These are phyloP conservation scores for Hemileccinum impolitum DNA, from an alignment of 768 basidiomycete genomes.

Conservation along the genomic window DNA sequence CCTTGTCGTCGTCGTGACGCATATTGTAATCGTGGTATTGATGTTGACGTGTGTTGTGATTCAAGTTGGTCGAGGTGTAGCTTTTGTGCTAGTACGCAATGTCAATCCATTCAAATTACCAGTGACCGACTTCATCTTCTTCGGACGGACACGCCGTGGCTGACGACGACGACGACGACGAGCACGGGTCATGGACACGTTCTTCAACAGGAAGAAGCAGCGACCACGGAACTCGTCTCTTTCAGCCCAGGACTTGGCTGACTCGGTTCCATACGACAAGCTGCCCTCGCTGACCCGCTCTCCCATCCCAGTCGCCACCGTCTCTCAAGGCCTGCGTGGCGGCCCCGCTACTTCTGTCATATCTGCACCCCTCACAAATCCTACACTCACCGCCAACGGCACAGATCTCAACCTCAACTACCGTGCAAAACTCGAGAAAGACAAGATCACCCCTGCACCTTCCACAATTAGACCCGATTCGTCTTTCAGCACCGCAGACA, in stretches of 20 bases:
- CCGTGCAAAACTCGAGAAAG: conserved; percentile 51
- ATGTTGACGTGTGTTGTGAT: conserved; percentile 27
- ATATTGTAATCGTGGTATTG: neutral
- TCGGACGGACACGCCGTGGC: conserved; percentile 7
- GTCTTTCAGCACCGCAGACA: conserved; percentile 53
- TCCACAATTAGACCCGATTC: conserved; percentile 43
- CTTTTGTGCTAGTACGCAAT: conserved; percentile 3
- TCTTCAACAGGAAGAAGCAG: conserved; percentile 64
- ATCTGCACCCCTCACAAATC: conserved; percentile 83
- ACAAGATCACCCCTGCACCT: conserved; percentile 36
- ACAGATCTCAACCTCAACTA: conserved; percentile 72
- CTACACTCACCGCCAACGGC: conserved; percentile 67
- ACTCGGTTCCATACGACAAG: conserved; percentile 74
- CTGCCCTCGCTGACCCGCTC: conserved; percentile 51
- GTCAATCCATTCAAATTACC: neutral
- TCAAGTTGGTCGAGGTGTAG: neutral
- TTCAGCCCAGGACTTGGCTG: conserved; percentile 57
- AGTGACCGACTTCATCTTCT: neutral
- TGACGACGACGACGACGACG: conserved; percentile 16
- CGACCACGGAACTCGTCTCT: conserved; percentile 59
- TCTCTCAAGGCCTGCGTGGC: conserved; percentile 54
- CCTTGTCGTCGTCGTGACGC: conserved; percentile 26
- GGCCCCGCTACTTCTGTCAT: conserved; percentile 38
- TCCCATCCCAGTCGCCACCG: conserved; percentile 54
- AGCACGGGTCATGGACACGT: conserved; percentile 49